Conservation (phyloP, 371 early-diverging fungal species). For the Mucor velutinosus region DNA sequence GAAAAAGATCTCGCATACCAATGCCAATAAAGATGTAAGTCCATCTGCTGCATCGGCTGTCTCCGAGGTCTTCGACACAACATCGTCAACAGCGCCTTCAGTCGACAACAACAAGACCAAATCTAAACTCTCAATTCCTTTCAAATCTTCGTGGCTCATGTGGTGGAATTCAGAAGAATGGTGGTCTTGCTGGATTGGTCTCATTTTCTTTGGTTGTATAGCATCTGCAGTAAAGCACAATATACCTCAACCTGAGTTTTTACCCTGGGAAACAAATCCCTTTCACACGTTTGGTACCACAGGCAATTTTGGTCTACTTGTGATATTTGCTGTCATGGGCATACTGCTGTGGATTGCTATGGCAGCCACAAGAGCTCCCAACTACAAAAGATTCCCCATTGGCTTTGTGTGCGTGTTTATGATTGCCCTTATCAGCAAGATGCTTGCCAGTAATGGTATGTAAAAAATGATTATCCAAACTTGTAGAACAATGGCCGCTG, state of each 20-base stretch:
- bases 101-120: background rate
- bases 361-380: conserved; percentile 40
- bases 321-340: conserved; percentile 56
- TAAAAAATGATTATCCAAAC: background rate
- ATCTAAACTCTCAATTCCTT: background rate
- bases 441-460: conserved; percentile 60
- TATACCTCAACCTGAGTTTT: conserved; percentile 54
- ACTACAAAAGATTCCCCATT: conserved; percentile 45
- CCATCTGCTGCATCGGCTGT: background rate
- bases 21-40: background rate
- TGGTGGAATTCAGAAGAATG: conserved; percentile 71
- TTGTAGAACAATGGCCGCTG: background rate
- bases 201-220: conserved; percentile 60
- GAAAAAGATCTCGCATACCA: background rate
- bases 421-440: conserved; percentile 56
- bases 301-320: conserved; percentile 52
- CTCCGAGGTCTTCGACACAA: background rate
- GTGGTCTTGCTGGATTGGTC: conserved; percentile 69
- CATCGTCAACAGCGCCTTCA: background rate
- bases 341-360: conserved; percentile 51
- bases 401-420: conserved; percentile 55
- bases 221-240: conserved; percentile 47
- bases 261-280: conserved; percentile 54
- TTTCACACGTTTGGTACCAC: conserved; percentile 50
- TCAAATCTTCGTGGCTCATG: conserved; percentile 40